A percentile compares a stretch with the other conserved stretches of the same genome.
Evolutionary conservation across 1,139 yeast species (phyloP).

Genomic region (Nakaseomyces bracarensis): DNA sequence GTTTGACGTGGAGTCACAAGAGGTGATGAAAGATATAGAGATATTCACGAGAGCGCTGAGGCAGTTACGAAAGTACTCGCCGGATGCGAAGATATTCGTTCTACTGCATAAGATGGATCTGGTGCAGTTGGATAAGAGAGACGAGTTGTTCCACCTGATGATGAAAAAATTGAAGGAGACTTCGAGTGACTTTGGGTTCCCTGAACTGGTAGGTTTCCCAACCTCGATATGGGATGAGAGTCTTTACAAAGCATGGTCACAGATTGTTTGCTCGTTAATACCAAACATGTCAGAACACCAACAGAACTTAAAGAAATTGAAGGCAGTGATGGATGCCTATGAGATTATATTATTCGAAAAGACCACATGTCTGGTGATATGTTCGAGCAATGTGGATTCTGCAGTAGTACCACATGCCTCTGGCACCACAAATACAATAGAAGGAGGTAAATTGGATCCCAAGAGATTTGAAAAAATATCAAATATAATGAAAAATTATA

Average conservation of each 20-base stretch:
- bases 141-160: conserved; percentile 74
- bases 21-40: conserved; percentile 86
- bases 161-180: conserved; percentile 74
- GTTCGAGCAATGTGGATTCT: conserved; percentile 42
- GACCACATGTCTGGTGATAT: conserved; percentile 85
- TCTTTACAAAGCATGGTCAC: conserved; percentile 94
- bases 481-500: conserved; percentile 87
- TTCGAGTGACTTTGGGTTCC: conserved; percentile 69
- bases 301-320: conserved; percentile 64
- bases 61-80: conserved; percentile 76
- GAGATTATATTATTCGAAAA: conserved; percentile 90
- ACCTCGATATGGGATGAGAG: conserved; percentile 98
- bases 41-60: conserved; percentile 79
- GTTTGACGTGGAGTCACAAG: conserved; percentile 89
- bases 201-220: conserved; percentile 73
- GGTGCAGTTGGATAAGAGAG: conserved; percentile 79
- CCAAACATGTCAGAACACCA: conserved; percentile 85
- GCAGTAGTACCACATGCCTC: background rate
- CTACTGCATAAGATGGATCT: conserved; percentile 93
- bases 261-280: conserved; percentile 85
- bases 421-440: conserved; percentile 32
- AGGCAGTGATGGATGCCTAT: conserved; percentile 70
- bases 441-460: conserved; percentile 46
- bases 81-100: conserved; percentile 87
- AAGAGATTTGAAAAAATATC: conserved; percentile 91